Base-by-base conservation (phyloP, 768 basidiomycete species). In the Crucibulum laeve region DNA sequence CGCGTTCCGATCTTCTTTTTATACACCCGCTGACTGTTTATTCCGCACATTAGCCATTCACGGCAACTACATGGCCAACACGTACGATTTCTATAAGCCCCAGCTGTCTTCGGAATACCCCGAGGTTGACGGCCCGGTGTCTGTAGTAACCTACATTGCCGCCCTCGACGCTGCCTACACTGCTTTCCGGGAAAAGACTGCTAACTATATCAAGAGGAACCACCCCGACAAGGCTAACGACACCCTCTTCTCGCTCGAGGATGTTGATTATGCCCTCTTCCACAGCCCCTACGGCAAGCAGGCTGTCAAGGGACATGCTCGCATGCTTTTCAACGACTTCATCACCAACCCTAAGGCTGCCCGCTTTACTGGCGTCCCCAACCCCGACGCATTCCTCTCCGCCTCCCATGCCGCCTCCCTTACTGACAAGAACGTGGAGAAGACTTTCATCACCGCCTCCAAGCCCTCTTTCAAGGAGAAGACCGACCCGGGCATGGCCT, bases 1-100 rank as follows among this genome's bases (percentile, higher is more conserved):
- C 30, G 38, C n/a, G n/a, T n/a, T n/a, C n/a, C n/a, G n/a, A n/a
- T n/a, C n/a, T n/a, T n/a, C n/a, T n/a, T n/a, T n/a, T 19, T 17
- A 46, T 35, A 42, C n/a, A 19, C 40, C 35, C 10, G 24, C 35
- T 47, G 44, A 43, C 40, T 26, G 14, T 26, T 36, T 33, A 41
- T 38, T 33, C 37, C 38, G 32, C 32, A 19, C 34, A 45, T 59
- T 6, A 98, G 95, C 95, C 54, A 77, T 92, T 52, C 96, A 97
- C 66, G 95, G 94, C 19, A 91, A 84, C 40, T 90, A 93, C 73
- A 97, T 98, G 88, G 86, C 87, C 49, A 95, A 99, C 73, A 91
- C 86, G 0, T 97, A 95, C 67, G 96, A 99, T 69, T 98, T 97
- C 67, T 99, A 96, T 84, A 99, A 99, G 74, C 96, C 96, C 38